Percentiles rank a stretch among this genome's conserved stretches.
Conservation (phyloP, 2,329 filamentous ascomycete genomes). For the Drechslera avenae region DNA sequence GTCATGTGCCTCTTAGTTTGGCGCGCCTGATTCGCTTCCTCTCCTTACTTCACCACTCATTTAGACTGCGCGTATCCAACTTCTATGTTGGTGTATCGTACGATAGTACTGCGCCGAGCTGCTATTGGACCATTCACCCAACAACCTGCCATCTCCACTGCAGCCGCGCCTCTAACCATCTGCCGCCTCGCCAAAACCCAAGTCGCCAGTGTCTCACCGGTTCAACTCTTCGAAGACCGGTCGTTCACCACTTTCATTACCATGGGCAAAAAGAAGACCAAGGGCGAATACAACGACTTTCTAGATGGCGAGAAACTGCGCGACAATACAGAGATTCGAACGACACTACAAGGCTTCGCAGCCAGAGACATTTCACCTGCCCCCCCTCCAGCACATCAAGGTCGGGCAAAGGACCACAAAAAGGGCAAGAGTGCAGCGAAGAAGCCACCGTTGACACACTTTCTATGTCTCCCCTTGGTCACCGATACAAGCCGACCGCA, state of each 20-base stretch:
- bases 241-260: neutral
- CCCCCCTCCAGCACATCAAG: conserved; percentile 12
- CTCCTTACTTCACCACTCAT: neutral
- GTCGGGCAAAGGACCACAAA: conserved; percentile 17
- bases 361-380: conserved; percentile 18
- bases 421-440: conserved; percentile 29
- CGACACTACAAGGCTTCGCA: conserved; percentile 26
- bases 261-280: conserved; percentile 42
- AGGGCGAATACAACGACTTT: conserved; percentile 43
- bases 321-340: conserved; percentile 34
- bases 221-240: neutral
- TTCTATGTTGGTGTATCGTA: conserved; percentile 9
- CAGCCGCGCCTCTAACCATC: neutral
- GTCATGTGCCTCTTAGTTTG: conserved; percentile 2
- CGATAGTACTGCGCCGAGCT: conserved; percentile 2
- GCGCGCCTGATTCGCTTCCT: neutral
- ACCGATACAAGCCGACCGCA: conserved; percentile 65
- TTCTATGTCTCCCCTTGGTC: conserved; percentile 75
- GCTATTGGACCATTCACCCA: conserved; percentile 9
- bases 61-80: neutral
- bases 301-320: conserved; percentile 42
- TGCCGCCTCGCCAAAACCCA: neutral
- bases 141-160: conserved; percentile 1
- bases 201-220: neutral
- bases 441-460: conserved; percentile 68